Percentiles rank a stretch among this genome's conserved stretches.
Conservation (phyloP, 2,329 filamentous ascomycete genomes). For the Geosmithia flava region DNA sequence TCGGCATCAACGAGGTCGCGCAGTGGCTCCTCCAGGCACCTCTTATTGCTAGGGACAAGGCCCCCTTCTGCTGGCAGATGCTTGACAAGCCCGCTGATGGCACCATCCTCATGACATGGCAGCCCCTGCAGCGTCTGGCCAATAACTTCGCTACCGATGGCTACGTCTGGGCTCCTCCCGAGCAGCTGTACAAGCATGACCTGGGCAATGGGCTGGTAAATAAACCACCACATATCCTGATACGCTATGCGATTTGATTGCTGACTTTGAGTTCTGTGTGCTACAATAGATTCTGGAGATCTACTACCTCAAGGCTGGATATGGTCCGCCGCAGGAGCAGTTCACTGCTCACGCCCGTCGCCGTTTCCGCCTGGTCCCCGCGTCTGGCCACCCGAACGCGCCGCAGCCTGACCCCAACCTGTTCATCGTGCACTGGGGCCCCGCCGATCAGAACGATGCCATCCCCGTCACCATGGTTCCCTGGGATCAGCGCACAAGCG, state of each 20-base stretch:
- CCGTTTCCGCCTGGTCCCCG: constrained; percentile 73
- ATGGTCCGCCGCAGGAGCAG: constrained; percentile 61
- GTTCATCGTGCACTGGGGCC: constrained; percentile 86
- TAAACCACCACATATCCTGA: background rate
- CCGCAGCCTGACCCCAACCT: constrained; percentile 67
- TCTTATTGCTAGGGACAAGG: constrained; percentile 70
- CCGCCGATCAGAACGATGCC: constrained; percentile 60
- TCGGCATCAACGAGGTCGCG: constrained; percentile 66
- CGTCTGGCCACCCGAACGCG: constrained; percentile 56
- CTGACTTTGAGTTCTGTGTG: background rate
- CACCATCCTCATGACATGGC: constrained; percentile 77
- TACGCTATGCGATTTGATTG: background rate
- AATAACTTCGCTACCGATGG: constrained; percentile 81
- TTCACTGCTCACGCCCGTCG: constrained; percentile 66
- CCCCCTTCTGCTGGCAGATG: constrained; percentile 89
- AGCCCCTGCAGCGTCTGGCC: constrained; percentile 59
- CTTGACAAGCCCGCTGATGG: constrained; percentile 74
- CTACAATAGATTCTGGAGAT: constrained; percentile 67
- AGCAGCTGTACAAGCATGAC: constrained; percentile 66
- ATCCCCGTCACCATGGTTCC: constrained; percentile 58
- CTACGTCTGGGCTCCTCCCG: constrained; percentile 77
- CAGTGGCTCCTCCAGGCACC: constrained; percentile 76
- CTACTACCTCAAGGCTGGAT: constrained; percentile 71
- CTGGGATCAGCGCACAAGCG: constrained; percentile 47
- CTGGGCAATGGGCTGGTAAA: constrained; percentile 47